phyloP scores from a whole-genome alignment of 2,329 filamentous ascomycete species.

The Aspergillus arachidicola region DNA sequence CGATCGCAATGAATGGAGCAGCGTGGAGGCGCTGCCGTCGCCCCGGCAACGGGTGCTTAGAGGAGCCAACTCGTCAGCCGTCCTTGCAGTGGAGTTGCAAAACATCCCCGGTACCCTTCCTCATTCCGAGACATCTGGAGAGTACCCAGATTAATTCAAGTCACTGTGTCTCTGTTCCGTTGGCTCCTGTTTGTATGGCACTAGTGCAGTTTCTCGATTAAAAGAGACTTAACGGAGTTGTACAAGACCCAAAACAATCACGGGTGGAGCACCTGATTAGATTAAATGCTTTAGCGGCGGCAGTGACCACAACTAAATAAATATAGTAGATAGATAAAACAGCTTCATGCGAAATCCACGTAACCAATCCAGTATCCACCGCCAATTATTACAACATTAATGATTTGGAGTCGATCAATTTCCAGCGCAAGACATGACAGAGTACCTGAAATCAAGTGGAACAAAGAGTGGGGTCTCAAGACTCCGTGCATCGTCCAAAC shows the following conservation, averaged over 20 bases:
- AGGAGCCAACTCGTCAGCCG: not conserved
- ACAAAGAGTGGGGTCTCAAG: not conserved
- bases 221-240: not conserved
- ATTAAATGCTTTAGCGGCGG: not conserved
- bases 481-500: not conserved
- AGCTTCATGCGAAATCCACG: not conserved
- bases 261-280: slow-evolving; percentile 5
- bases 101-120: not conserved
- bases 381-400: not conserved
- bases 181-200: not conserved
- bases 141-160: not conserved
- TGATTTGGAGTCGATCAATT: not conserved
- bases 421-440: not conserved
- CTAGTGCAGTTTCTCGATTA: not conserved
- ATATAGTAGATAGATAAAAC: not conserved
- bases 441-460: not conserved
- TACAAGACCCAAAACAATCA: not conserved
- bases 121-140: not conserved
- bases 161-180: not conserved
- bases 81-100: not conserved
- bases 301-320: not conserved
- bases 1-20: slow-evolving; percentile 7
- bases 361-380: not conserved
- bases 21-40: not conserved
- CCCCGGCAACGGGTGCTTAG: not conserved